Evolutionary conservation across 2,329 filamentous ascomycete genomes (phyloP).

Genomic region (Ilyonectria robusta): DNA sequence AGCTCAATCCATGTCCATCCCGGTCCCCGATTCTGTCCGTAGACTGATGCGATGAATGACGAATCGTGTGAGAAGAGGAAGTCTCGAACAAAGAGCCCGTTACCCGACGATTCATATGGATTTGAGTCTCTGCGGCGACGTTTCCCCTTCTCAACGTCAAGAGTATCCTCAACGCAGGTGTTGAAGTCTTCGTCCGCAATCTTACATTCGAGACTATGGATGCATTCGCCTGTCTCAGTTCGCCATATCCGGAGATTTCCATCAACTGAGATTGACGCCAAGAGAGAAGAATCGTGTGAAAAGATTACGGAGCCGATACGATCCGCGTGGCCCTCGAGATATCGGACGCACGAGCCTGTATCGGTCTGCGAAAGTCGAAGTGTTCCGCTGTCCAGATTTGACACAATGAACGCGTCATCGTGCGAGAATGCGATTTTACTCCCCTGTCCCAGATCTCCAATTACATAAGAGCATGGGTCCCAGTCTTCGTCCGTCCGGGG

Average conservation of each 20-base stretch:
- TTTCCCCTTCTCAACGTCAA: no score
- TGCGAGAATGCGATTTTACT: no score
- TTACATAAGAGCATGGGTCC: neutral
- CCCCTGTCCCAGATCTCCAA: no score
- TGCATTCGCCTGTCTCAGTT: conserved; percentile 10
- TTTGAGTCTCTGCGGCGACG: no score
- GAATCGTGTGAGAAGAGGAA: neutral
- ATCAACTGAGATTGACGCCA: neutral
- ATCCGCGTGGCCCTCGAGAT: conserved; percentile 12
- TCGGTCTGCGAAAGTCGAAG: no score
- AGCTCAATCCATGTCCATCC: neutral
- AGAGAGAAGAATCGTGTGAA: conserved; percentile 1
- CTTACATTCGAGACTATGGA: neutral
- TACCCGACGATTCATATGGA: no score
- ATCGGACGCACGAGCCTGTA: neutral
- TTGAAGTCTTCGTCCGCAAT: no score
- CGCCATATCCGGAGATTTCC: conserved; percentile 13
- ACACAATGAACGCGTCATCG: no score
- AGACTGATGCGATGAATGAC: neutral
- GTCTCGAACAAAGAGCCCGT: no score
- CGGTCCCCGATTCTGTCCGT: neutral
- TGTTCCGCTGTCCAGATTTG: no score
- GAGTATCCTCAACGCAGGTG: no score
- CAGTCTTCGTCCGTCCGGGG: neutral
- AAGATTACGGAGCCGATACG: neutral